These are phyloP conservation scores for Talaromyces sp. DNA, from an alignment of 2,329 filamentous ascomycete species.

Conservation along the genomic window DNA sequence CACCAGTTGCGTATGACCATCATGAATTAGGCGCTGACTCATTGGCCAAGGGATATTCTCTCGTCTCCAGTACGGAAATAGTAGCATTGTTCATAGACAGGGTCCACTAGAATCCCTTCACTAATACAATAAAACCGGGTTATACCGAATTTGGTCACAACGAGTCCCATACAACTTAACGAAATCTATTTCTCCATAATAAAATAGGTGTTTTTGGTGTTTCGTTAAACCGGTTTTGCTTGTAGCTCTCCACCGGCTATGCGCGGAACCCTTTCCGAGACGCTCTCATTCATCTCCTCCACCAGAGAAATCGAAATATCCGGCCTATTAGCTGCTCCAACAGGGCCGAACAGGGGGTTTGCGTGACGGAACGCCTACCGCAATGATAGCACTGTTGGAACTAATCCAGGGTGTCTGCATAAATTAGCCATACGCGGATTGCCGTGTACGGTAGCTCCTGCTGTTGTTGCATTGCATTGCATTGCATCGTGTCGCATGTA, in stretches of 20 bases:
- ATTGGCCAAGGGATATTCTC: neutral
- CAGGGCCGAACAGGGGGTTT: neutral
- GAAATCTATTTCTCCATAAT: no score
- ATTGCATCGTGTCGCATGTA: neutral
- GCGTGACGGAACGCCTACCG: neutral
- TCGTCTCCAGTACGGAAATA: neutral
- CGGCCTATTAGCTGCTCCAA: neutral
- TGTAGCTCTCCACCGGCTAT: neutral
- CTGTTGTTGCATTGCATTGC: neutral
- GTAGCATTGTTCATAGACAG: neutral
- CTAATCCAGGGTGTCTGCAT: neutral
- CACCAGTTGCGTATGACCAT: neutral
- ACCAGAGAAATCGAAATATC: neutral
- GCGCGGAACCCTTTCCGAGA: constrained; percentile 6
- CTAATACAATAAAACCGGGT: no score
- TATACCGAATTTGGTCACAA: no score
- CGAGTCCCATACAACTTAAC: no score
- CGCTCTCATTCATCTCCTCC: neutral
- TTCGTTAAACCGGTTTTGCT: no score
- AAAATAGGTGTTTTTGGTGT: no score
- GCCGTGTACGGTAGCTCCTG: neutral
- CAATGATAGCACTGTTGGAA: neutral
- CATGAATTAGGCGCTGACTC: neutral
- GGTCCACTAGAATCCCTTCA: neutral
- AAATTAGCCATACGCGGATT: neutral